Base-by-base conservation (phyloP, 306 rosid species). In the Sechiopsis laciniata region DNA sequence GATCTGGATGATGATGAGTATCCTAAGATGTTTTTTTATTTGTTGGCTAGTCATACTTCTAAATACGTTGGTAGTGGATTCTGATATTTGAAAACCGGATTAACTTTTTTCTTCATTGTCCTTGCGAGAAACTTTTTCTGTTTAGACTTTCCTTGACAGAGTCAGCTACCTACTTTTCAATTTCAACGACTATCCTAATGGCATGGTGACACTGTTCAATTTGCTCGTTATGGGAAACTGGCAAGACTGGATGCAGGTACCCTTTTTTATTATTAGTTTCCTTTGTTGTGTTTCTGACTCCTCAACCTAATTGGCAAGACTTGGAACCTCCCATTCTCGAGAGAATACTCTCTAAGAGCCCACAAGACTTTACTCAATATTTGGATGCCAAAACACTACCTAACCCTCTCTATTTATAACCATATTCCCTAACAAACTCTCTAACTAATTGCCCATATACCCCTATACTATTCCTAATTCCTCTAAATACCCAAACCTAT, bases 131-230 rank as follows among this genome's bases (percentile, higher is more conserved):
- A 35, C 58, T 16, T 26, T 70, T 51, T 70, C 20, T 51, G 59
- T 51, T 70, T 70, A 80, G 63, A 59, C 22, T 67, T 67, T 87
- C 82, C 97, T 91, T 94, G 80, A 94, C 99, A 75, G 45, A 74
- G 82, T 71, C 79, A 94, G 99, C 86, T 94, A 91, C 84, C 73
- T 89, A 75, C 84, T 94, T 79, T 91, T 91, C 79, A 94, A 94
- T 82, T 94, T 94, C 78, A 94, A 94, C 72, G 99, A 94, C 76
- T 94, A 85, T 73, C 97, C 99, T 6, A 94, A 89, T 79, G 99
- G 99, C 71, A 91, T 94, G 96, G 99, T 94, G 90, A 87, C 99
- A 59, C 97, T 94, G 71, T 94, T 91, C 92, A 94, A 94, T 86
- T 85, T 91, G 80, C 79, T 94, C 11, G 99, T 94, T 86, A 74